Percentiles rank a stretch among this genome's conserved stretches.
Conservation (phyloP, 116 monocot genomes). For the Dioscorea cayenensis region DNA sequence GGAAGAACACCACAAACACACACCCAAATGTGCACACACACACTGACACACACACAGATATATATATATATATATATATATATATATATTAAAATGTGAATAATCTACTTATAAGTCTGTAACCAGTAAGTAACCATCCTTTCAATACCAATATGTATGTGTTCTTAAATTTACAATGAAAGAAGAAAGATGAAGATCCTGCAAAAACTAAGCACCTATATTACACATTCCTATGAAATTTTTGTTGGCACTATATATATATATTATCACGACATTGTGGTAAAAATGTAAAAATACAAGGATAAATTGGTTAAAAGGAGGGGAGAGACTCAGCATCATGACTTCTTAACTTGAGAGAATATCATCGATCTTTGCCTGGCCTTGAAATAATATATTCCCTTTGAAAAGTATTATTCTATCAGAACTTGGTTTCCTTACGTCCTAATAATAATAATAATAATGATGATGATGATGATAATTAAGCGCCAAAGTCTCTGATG, state of each 20-base stretch:
- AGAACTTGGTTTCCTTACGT: neutral
- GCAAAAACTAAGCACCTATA: slow-evolving; percentile 17
- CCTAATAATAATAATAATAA: no score
- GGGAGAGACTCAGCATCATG: no score
- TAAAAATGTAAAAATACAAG: slow-evolving; percentile 1
- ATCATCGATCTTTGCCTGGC: neutral
- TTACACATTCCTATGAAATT: slow-evolving; percentile 11
- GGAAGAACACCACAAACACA: neutral
- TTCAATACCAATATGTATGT: slow-evolving; percentile 8
- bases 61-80: neutral
- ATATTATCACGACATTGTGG: neutral
- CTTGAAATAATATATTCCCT: neutral
- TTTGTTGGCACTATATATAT: neutral
- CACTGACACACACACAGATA: no score
- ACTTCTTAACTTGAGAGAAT: no score
- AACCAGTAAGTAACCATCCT: neutral
- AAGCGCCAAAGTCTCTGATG: slow-evolving; percentile 30
- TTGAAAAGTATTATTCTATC: neutral
- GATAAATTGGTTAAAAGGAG: slow-evolving; percentile 3
- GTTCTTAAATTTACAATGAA: slow-evolving; percentile 16
- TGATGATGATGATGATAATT: neutral
- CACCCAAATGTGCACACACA: neutral
- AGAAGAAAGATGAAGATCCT: neutral
- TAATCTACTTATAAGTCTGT: neutral
- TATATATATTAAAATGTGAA: neutral